These are phyloP conservation scores for Trichoderma sp. DNA, from an alignment of 2,329 filamentous ascomycete genomes.

Conservation along the genomic window DNA sequence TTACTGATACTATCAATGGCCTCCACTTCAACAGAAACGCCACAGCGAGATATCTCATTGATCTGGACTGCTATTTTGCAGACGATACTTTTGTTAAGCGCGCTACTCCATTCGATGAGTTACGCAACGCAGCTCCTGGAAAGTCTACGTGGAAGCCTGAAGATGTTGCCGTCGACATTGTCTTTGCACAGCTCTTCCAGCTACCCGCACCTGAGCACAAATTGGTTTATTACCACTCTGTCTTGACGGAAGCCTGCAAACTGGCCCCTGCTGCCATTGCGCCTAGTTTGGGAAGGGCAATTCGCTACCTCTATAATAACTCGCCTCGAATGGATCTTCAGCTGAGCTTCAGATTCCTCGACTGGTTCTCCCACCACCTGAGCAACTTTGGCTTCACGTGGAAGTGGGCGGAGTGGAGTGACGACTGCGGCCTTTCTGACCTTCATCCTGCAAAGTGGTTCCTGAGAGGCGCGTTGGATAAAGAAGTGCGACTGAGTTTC, in stretches of 20 bases:
- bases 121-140: slow-evolving; percentile 64
- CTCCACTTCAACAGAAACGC: slow-evolving; percentile 89
- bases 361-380: slow-evolving; percentile 97
- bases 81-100: slow-evolving; percentile 89
- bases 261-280: slow-evolving; percentile 95
- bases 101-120: slow-evolving; percentile 85
- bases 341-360: slow-evolving; percentile 80
- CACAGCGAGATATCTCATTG: slow-evolving; percentile 84
- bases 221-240: slow-evolving; percentile 91
- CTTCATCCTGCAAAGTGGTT: slow-evolving; percentile 90
- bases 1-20: slow-evolving; percentile 91
- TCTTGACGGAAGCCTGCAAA: slow-evolving; percentile 94
- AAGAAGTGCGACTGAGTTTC: slow-evolving; percentile 95
- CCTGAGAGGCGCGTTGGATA: slow-evolving; percentile 85
- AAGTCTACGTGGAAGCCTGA: slow-evolving; percentile 92
- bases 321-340: slow-evolving; percentile 82
- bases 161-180: slow-evolving; percentile 93
- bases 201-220: slow-evolving; percentile 87
- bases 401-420: slow-evolving; percentile 98
- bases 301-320: slow-evolving; percentile 84
- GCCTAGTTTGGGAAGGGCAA: slow-evolving; percentile 87
- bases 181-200: slow-evolving; percentile 92
- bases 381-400: slow-evolving; percentile 99
- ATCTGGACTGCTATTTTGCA: slow-evolving; percentile 92
- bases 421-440: slow-evolving; percentile 73